A percentile compares a stretch with the other conserved stretches of the same genome.
Evolutionary conservation across 352 stramenopile species (phyloP).

Genomic region (Globisporangium cylindrosporum): DNA sequence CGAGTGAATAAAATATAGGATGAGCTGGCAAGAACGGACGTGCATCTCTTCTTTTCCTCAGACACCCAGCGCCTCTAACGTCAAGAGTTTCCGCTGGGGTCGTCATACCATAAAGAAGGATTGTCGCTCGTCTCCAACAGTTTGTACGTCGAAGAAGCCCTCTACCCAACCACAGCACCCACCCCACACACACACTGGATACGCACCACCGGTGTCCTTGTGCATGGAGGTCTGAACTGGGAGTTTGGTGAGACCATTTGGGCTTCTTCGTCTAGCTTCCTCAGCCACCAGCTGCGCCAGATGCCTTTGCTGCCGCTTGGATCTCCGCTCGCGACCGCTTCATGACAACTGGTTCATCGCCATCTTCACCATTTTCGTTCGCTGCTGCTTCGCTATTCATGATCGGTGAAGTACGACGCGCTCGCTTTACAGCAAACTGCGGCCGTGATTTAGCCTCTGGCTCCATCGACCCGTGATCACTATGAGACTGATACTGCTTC

Average conservation of each 20-base stretch:
- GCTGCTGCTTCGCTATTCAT: background rate
- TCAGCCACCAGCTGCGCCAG: slow-evolving; percentile 32
- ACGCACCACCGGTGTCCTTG: background rate
- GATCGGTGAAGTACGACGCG: background rate
- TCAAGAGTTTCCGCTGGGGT: slow-evolving; percentile 32
- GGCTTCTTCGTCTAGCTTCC: slow-evolving; percentile 14
- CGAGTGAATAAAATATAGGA: background rate
- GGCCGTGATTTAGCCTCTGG: background rate
- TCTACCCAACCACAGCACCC: background rate
- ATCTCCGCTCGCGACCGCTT: slow-evolving; percentile 32
- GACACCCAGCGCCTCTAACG: slow-evolving; percentile 23
- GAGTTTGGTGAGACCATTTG: background rate
- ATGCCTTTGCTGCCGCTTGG: slow-evolving; percentile 32
- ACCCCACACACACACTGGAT: background rate
- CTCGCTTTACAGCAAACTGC: slow-evolving; percentile 3
- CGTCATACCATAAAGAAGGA: slow-evolving; percentile 31
- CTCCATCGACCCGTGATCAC: background rate
- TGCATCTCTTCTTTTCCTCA: slow-evolving; percentile 22
- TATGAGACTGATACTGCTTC: slow-evolving; percentile 16
- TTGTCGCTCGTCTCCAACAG: background rate
- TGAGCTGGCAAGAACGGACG: background rate
- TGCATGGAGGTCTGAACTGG: no score
- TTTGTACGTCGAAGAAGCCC: slow-evolving; percentile 6
- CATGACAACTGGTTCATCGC: slow-evolving; percentile 14
- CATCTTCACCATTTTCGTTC: background rate